Conservation (phyloP, 176 grass and related monocot genomes). For the Paspalum notatum region DNA sequence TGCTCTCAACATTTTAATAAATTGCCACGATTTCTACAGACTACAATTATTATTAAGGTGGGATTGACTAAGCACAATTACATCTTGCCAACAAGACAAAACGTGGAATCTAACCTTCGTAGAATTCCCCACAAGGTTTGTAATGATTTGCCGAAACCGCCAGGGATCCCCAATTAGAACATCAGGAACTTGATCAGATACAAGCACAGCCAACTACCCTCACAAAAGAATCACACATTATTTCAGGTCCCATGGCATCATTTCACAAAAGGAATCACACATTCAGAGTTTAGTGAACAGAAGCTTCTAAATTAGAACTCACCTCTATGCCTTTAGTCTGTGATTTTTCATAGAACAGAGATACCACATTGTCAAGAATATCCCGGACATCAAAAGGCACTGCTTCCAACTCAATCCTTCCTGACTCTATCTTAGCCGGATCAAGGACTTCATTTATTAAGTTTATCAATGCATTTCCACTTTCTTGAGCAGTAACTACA, state of each 20-base stretch:
- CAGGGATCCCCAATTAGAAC: conserved; percentile 69
- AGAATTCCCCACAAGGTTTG: conserved; percentile 86
- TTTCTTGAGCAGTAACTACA: conserved; percentile 76
- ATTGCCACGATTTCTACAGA: too few species aligned
- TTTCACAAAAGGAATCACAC: too few species aligned
- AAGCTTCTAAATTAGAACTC: conserved; percentile 1
- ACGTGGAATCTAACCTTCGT: conserved; percentile 66
- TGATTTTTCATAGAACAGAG: conserved; percentile 82
- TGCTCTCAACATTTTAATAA: too few species aligned
- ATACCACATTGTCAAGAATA: conserved; percentile 81
- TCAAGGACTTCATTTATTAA: conserved; percentile 93
- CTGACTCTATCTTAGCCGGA: conserved; percentile 85
- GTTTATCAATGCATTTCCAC: conserved; percentile 71
- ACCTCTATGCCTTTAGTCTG: conserved; percentile 80
- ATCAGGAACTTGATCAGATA: conserved; percentile 73
- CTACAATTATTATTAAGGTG: too few species aligned
- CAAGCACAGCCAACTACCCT: conserved; percentile 62
- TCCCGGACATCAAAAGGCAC: conserved; percentile 76
- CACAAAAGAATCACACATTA: conserved; percentile 30
- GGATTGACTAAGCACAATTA: neutral
- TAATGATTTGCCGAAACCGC: conserved; percentile 75
- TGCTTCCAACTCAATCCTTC: conserved; percentile 73
- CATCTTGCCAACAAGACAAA: neutral
- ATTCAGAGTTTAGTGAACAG: conserved; percentile 1
- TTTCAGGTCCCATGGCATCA: conserved; percentile 23